Base-by-base conservation (phyloP, 768 basidiomycete species). In the Stropharia rugosoannulata region DNA sequence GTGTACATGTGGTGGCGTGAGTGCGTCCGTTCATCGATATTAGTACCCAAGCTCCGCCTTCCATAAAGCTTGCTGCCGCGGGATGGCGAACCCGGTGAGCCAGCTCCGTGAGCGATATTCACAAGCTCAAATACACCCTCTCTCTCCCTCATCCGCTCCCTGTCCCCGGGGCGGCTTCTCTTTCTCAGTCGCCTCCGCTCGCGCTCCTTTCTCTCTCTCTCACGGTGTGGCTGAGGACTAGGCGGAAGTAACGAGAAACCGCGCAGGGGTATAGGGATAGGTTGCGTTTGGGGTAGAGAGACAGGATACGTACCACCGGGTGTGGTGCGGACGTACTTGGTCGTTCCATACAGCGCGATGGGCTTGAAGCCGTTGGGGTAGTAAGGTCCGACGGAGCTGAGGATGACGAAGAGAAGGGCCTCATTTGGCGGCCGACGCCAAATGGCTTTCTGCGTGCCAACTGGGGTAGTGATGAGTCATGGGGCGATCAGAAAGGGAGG, bases 371-470 rank as follows among this genome's bases (percentile, higher is more conserved):
- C n/a, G n/a, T n/a, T 75, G 0, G 88, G 83, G 65, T 88, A 95
- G 69, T 92, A 95, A 3, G 93, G 92, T 27, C 93, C 92, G 12
- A 93, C 93, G 19, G 83, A 92, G 44, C 83, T 86, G 58, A 82
- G 76, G 64, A 98, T 88, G 56, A 97, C 87, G 70, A 92, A 98
- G 36, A 98, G 82, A 38, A 90, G 75, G 0, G 94, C 93, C 56
- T 90, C 84, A 53, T 81, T 84, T 0, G 91, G 91, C 2, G 86
- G 29, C 78, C 77, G 4, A 95, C 87, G 38, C 87, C 83, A n/a
- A 44, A 90, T 78, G 5, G 76, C 71, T 78, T 80, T 69, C 72
- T 91, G 81, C 3, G 86, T 93, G 29, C 90, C 93, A 58, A 96
- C 93, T 91, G 61, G 18, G 54, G 37, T 29, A 25, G 56, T 49